A percentile compares a stretch with the other conserved stretches of the same genome.
phyloP scores from a whole-genome alignment of 805 yeast species.

The Debaryomyces maramus region DNA sequence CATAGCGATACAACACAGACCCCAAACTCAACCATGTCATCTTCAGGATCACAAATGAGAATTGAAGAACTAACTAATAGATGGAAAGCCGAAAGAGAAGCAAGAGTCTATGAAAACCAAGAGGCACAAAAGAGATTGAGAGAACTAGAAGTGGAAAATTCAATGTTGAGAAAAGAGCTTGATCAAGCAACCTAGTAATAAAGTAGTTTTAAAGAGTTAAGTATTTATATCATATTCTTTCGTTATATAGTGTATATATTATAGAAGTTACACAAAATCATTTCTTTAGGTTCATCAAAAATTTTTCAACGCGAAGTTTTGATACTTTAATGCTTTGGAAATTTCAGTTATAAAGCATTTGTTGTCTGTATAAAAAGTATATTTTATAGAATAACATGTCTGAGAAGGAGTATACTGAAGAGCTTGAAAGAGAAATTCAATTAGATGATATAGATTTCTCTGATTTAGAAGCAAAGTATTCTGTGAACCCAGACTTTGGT shows the following conservation, averaged over 20 bases:
- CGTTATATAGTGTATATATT: constrained; percentile 3
- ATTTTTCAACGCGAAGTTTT: constrained; percentile 18
- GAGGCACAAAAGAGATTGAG: constrained; percentile 53
- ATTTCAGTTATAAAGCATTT: no score
- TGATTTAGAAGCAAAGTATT: constrained; percentile 78
- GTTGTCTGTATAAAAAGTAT: no score
- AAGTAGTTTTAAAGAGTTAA: no score
- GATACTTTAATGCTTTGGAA: no score
- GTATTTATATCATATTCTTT: neutral
- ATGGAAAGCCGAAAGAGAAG: constrained; percentile 73
- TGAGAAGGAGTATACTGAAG: constrained; percentile 25
- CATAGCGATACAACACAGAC: constrained; percentile 1
- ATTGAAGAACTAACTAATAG: constrained; percentile 61
- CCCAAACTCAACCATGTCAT: neutral
- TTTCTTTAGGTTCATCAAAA: constrained; percentile 8
- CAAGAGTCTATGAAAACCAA: constrained; percentile 58
- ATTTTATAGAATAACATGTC: constrained; percentile 15
- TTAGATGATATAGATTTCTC: constrained; percentile 68
- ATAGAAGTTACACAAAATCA: constrained; percentile 8
- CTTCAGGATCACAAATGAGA: constrained; percentile 47
- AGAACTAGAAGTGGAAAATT: constrained; percentile 58
- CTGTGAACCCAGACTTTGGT: constrained; percentile 55
- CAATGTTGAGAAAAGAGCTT: constrained; percentile 23
- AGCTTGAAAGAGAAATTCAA: constrained; percentile 40
- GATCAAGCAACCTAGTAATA: constrained; percentile 1